Conservation (phyloP, 768 basidiomycete species). For the Collybiopsis luxurians region DNA sequence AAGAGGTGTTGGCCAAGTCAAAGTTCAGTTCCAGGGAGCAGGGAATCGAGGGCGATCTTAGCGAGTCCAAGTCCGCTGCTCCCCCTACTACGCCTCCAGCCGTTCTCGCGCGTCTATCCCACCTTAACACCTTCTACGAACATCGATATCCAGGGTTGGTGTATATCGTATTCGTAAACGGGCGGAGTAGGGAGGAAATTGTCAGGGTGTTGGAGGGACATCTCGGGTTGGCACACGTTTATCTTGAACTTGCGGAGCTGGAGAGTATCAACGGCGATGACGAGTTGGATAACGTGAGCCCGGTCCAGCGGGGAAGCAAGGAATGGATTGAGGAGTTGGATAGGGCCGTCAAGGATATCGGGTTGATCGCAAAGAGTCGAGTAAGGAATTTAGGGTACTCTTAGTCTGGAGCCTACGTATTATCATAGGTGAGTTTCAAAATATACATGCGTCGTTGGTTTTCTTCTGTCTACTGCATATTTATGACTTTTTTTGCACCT, state of each 20-base stretch:
- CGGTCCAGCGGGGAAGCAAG: conserved; percentile 34
- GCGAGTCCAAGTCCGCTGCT: conserved; percentile 16
- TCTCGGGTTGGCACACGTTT: conserved; percentile 44
- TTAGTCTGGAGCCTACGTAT: too few species aligned
- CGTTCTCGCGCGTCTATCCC: conserved; percentile 66
- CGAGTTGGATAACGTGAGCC: conserved; percentile 30
- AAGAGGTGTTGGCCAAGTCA: conserved; percentile 52
- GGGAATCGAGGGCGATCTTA: too few species aligned
- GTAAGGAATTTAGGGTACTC: too few species aligned
- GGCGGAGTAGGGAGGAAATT: conserved; percentile 67
- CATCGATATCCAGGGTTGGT: conserved; percentile 67
- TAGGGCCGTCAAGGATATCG: conserved; percentile 73
- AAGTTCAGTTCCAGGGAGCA: conserved; percentile 80
- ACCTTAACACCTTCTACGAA: conserved; percentile 81
- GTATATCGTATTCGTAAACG: conserved; percentile 93
- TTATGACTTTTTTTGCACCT: too few species aligned
- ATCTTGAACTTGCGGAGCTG: too few species aligned
- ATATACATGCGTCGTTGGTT: too few species aligned
- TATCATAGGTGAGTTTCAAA: too few species aligned
- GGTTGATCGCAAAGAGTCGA: conserved; percentile 73
- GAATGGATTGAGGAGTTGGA: conserved; percentile 67
- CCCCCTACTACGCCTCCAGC: conserved; percentile 58
- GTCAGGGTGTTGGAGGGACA: conserved; percentile 77
- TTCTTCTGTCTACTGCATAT: too few species aligned
- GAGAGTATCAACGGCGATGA: conserved; percentile 40